Percentiles rank a stretch among this genome's conserved stretches.
These are phyloP conservation scores for Saitozyma sp. DNA, from an alignment of 768 basidiomycete genomes.

Conservation along the genomic window DNA sequence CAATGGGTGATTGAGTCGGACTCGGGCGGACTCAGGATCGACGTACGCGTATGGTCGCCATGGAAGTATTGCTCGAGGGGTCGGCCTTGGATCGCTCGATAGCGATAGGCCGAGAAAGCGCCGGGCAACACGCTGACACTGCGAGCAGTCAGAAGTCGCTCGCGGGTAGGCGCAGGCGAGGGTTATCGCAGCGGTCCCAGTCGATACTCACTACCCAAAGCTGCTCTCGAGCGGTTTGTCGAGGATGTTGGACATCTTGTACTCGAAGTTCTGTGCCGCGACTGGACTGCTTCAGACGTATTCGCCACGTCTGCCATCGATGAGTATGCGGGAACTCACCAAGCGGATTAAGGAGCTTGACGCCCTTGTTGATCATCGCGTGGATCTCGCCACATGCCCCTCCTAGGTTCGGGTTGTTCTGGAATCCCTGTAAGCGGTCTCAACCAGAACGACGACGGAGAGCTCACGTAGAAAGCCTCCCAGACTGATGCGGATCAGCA, in stretches of 20 bases:
- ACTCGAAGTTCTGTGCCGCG: slow-evolving; percentile 95
- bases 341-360: slow-evolving; percentile 78
- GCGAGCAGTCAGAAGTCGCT: not conserved
- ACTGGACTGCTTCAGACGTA: slow-evolving; percentile 58
- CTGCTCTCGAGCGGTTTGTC: slow-evolving; percentile 81
- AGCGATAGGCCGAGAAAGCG: slow-evolving; percentile 96
- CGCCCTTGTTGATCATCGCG: slow-evolving; percentile 85
- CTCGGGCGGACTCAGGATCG: not conserved
- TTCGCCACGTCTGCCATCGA: not conserved
- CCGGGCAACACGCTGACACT: slow-evolving; percentile 87
- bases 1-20: not conserved
- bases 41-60: slow-evolving; percentile 58
- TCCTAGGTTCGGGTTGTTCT: slow-evolving; percentile 45
- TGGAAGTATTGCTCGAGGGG: slow-evolving; percentile 62
- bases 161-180: no score
- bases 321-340: slow-evolving; percentile 15
- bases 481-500: slow-evolving; percentile 34
- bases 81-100: slow-evolving; percentile 81
- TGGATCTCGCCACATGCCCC: slow-evolving; percentile 94
- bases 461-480: slow-evolving; percentile 52
- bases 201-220: slow-evolving; percentile 67
- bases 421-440: not conserved
- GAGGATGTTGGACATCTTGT: slow-evolving; percentile 96
- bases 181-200: no score
- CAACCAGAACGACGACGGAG: not conserved